These are phyloP conservation scores for Tylopilus subfusipes DNA, from an alignment of 768 basidiomycete species.

Conservation along the genomic window DNA sequence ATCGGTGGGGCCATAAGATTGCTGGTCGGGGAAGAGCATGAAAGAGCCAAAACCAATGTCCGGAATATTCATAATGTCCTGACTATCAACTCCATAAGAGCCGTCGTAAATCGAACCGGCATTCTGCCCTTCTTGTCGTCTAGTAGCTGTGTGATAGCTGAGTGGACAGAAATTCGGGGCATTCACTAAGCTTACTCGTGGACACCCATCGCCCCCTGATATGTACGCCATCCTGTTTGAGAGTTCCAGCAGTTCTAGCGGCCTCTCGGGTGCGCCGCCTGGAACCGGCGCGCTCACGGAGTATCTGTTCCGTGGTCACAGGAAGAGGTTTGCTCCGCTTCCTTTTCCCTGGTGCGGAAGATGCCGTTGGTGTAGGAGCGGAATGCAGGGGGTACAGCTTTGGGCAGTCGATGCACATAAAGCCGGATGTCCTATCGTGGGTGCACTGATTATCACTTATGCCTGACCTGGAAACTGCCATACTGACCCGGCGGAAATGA, in stretches of 20 bases:
- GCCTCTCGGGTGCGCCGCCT: slow-evolving; percentile 43
- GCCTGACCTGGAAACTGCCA: not conserved
- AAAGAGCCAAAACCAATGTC: slow-evolving; percentile 56
- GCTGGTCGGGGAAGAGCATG: slow-evolving; percentile 69
- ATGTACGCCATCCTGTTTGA: slow-evolving; percentile 38
- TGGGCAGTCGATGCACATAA: slow-evolving; percentile 52
- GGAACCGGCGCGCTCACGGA: slow-evolving; percentile 47
- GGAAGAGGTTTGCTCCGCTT: slow-evolving; percentile 39
- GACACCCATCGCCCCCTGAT: slow-evolving; percentile 62
- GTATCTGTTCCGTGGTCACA: slow-evolving; percentile 44
- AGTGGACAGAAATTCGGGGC: not conserved
- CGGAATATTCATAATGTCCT: slow-evolving; percentile 58
- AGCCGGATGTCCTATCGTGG: slow-evolving; percentile 48
- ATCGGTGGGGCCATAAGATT: slow-evolving; percentile 47
- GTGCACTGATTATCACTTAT: not conserved
- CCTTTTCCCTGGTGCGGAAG: slow-evolving; percentile 37
- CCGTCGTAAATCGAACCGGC: slow-evolving; percentile 58
- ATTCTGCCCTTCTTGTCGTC: slow-evolving; percentile 41
- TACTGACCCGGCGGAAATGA: slow-evolving; percentile 58
- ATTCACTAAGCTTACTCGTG: slow-evolving; percentile 37
- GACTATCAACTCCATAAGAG: slow-evolving; percentile 61
- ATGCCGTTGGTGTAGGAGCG: slow-evolving; percentile 37
- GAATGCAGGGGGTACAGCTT: slow-evolving; percentile 48
- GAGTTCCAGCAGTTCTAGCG: slow-evolving; percentile 32
- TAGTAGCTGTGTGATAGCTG: slow-evolving; percentile 37